phyloP scores from a whole-genome alignment of 2,329 filamentous ascomycete species.

The Ophiosphaerella korrae region DNA sequence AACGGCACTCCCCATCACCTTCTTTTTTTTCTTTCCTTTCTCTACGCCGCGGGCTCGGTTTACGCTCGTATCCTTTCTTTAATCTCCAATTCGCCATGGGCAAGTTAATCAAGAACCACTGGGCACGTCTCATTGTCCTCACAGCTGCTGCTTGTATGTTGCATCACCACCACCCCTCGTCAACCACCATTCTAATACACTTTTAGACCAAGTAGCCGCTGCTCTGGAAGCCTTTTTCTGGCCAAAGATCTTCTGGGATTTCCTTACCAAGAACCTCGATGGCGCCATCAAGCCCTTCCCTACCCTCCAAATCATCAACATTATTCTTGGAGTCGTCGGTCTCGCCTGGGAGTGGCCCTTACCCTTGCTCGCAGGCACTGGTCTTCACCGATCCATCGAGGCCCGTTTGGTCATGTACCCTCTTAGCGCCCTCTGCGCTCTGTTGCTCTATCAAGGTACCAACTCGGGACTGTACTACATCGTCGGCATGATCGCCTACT shows the following conservation, averaged over 20 bases:
- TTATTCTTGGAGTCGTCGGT: conserved; percentile 77
- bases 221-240: conserved; percentile 91
- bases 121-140: conserved; percentile 91
- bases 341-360: conserved; percentile 93
- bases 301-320: conserved; percentile 85
- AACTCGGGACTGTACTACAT: conserved; percentile 93
- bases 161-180: neutral
- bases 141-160: conserved; percentile 76
- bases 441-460: conserved; percentile 88
- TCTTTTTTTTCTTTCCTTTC: conserved; percentile 18
- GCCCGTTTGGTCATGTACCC: conserved; percentile 82
- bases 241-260: conserved; percentile 99
- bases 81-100: conserved; percentile 67
- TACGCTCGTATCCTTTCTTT: conserved; percentile 38
- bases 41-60: conserved; percentile 35
- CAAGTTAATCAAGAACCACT: conserved; percentile 99
- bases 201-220: conserved; percentile 80
- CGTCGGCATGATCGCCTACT: conserved; percentile 84
- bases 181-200: conserved; percentile 5
- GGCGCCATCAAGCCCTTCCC: conserved; percentile 85
- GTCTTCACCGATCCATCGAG: conserved; percentile 86
- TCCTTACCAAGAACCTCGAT: conserved; percentile 88
- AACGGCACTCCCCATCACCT: conserved; percentile 19
- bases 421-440: conserved; percentile 72
- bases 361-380: conserved; percentile 71